Evolutionary conservation across 257 asterid species (phyloP).

Genomic region (Solanum tarijense): DNA sequence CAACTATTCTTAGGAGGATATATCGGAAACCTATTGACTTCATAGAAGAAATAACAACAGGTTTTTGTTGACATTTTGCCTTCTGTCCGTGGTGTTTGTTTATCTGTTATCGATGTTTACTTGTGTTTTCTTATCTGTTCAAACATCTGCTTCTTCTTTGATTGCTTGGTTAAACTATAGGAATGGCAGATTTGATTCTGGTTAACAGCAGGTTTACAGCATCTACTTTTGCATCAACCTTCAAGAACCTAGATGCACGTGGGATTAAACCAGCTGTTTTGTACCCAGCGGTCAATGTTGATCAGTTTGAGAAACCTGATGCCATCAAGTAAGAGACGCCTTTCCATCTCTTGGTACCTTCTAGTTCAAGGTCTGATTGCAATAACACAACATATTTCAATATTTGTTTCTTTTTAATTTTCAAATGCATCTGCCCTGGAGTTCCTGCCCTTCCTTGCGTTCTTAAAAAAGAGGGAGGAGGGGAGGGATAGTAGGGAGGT

Average conservation of each 20-base stretch:
- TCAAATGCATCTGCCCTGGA: not conserved
- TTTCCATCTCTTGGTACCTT: conserved; percentile 26
- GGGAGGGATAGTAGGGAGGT: not conserved
- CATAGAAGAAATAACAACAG: conserved; percentile 87
- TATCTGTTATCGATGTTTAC: not conserved
- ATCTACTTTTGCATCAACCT: conserved; percentile 84
- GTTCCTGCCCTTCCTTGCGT: not conserved
- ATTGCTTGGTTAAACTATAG: conserved; percentile 27
- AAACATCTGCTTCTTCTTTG: not conserved
- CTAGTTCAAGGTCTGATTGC: conserved; percentile 12
- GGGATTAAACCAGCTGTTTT: conserved; percentile 86
- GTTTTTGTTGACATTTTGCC: conserved; percentile 15
- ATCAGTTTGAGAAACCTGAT: conserved; percentile 60
- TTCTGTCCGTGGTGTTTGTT: not conserved
- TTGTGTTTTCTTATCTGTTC: not conserved
- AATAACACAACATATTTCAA: not conserved
- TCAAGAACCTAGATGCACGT: conserved; percentile 51
- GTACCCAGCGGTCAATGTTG: conserved; percentile 86
- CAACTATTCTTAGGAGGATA: conserved; percentile 65
- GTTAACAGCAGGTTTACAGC: conserved; percentile 95
- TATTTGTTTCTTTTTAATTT: not conserved
- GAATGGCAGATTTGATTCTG: conserved; percentile 86
- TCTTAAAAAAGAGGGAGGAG: too few relatives aligned
- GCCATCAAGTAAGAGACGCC: conserved; percentile 39
- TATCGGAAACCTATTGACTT: conserved; percentile 80